Conservation (phyloP, 495 filamentous ascomycete genomes). For the Aspergillus affinis region DNA sequence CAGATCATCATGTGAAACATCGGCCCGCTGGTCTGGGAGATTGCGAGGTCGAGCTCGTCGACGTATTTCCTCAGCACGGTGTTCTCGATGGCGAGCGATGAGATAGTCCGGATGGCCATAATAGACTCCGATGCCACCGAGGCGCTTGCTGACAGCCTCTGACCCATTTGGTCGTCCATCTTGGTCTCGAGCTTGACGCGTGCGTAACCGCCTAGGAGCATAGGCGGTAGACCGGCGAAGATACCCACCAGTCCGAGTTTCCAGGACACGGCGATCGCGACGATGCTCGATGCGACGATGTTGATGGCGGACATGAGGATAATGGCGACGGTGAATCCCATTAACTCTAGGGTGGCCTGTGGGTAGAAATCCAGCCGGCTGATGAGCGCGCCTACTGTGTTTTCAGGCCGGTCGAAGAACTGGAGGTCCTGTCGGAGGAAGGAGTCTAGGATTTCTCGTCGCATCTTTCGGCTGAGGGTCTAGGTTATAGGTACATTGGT, state of each 20-base stretch:
- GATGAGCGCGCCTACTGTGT: slow-evolving; percentile 62
- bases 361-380: slow-evolving; percentile 58
- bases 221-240: too few species aligned
- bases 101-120: slow-evolving; percentile 1
- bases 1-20: neutral
- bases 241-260: too few species aligned
- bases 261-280: too few species aligned
- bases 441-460: slow-evolving; percentile 58
- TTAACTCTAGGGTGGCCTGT: slow-evolving; percentile 31
- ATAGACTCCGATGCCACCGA: too few species aligned
- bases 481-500: neutral
- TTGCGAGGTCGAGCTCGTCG: slow-evolving; percentile 1
- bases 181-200: too few species aligned
- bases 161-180: too few species aligned
- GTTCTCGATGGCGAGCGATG: slow-evolving; percentile 4
- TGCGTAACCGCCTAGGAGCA: too few species aligned
- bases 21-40: neutral
- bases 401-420: slow-evolving; percentile 65
- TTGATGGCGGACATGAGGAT: slow-evolving; percentile 3
- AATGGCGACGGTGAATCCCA: slow-evolving; percentile 41
- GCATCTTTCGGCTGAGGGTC: slow-evolving; percentile 45
- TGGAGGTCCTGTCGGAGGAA: slow-evolving; percentile 56
- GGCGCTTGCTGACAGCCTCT: too few species aligned
- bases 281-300: too few species aligned
- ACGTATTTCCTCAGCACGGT: slow-evolving; percentile 4